A percentile compares a stretch with the other conserved stretches of the same genome.
Evolutionary conservation across 257 asterid species (phyloP).

Genomic region (Solanum etuberosum): DNA sequence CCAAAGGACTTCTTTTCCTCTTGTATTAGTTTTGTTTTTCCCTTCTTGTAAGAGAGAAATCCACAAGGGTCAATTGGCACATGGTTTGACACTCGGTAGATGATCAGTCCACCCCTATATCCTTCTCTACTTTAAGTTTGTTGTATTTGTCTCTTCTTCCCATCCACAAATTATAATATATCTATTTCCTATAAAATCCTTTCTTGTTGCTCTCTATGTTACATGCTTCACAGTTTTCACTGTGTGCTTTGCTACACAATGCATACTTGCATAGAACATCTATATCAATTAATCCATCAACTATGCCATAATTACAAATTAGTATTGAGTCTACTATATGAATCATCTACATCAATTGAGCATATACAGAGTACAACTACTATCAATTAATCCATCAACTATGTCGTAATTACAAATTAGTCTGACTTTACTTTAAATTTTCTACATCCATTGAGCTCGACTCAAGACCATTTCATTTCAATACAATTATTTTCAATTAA

Average conservation of each 20-base stretch:
- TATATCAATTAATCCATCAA: neutral
- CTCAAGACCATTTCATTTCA: neutral
- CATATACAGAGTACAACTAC: neutral
- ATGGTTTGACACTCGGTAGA: neutral
- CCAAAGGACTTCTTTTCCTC: neutral
- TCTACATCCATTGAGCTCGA: neutral
- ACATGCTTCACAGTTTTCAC: neutral
- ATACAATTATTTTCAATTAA: neutral
- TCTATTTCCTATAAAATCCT: neutral
- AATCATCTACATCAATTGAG: neutral
- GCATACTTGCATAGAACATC: neutral
- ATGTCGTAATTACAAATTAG: neutral
- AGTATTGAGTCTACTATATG: neutral
- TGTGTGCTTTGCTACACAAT: neutral
- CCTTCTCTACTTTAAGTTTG: neutral
- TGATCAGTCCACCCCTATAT: neutral
- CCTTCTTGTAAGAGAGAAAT: neutral
- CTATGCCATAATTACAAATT: neutral
- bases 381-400: neutral
- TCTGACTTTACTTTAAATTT: neutral
- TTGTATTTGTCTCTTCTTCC: neutral
- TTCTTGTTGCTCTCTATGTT: neutral
- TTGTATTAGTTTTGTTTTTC: neutral
- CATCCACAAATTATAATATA: neutral
- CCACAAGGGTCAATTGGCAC: neutral